These are phyloP conservation scores for Leptographium lundbergii DNA, from an alignment of 2,329 filamentous ascomycete species.

Conservation along the genomic window DNA sequence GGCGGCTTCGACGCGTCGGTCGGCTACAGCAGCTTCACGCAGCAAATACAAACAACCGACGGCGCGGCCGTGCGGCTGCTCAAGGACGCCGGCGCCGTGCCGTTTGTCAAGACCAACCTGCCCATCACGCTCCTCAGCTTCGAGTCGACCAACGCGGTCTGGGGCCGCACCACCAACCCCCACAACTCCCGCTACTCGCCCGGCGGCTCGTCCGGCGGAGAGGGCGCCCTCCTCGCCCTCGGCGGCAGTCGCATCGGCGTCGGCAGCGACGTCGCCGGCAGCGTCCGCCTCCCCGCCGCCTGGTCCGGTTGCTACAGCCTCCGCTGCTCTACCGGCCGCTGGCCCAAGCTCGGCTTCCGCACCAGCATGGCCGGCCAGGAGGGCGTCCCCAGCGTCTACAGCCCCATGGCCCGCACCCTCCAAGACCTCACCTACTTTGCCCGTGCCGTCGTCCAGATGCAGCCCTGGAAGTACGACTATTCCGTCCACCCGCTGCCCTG, in stretches of 20 bases:
- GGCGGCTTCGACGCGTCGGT: conserved; percentile 74
- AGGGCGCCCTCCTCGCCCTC: conserved; percentile 68
- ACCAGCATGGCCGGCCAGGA: conserved; percentile 92
- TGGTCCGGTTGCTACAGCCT: conserved; percentile 83
- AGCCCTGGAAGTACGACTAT: conserved; percentile 82
- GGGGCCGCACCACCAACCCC: conserved; percentile 73
- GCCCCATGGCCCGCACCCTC: conserved; percentile 80
- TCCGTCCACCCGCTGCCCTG: conserved; percentile 76
- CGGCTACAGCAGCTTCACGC: conserved; percentile 62
- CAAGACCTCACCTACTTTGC: conserved; percentile 79
- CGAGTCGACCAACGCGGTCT: conserved; percentile 65
- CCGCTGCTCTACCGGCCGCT: conserved; percentile 76
- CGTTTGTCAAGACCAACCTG: conserved; percentile 86
- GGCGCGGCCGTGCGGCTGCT: conserved; percentile 63
- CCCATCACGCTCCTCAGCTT: conserved; percentile 81
- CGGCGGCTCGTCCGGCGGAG: conserved; percentile 79
- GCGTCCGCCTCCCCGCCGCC: conserved; percentile 74
- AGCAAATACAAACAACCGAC: conserved; percentile 51
- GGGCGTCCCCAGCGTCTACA: conserved; percentile 78
- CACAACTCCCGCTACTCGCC: conserved; percentile 76
- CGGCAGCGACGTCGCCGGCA: conserved; percentile 83
- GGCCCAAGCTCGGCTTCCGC: conserved; percentile 72
- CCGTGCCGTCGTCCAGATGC: conserved; percentile 61
- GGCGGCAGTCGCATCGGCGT: conserved; percentile 71
- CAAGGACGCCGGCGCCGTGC: conserved; percentile 78